A percentile compares a stretch with the other conserved stretches of the same genome.
These are phyloP conservation scores for Solanum chmielewskii DNA, from an alignment of 257 asterid genomes.

Conservation along the genomic window DNA sequence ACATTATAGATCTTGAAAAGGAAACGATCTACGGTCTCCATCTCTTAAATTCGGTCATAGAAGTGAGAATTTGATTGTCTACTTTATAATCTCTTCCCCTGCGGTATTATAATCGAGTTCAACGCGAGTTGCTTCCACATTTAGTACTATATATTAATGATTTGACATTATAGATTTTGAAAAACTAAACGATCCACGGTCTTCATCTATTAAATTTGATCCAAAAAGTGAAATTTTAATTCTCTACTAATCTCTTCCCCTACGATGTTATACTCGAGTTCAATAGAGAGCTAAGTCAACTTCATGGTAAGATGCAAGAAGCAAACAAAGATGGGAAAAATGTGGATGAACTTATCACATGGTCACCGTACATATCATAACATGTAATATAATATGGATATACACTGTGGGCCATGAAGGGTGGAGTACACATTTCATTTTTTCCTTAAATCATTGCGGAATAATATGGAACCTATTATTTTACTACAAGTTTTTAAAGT, in stretches of 20 bases:
- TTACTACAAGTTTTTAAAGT: not conserved
- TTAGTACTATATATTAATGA: not conserved
- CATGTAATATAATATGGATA: not conserved
- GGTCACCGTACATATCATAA: not conserved
- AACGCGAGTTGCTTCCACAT: not conserved
- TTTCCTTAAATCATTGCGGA: not conserved
- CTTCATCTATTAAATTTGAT: not conserved
- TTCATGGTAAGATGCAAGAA: not conserved
- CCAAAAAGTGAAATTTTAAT: not conserved
- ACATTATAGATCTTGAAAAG: not conserved
- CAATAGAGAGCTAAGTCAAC: not conserved
- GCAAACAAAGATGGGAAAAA: not conserved
- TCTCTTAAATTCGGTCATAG: not conserved
- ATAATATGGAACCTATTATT: not conserved
- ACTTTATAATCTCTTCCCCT: not conserved
- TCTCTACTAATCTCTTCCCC: not conserved
- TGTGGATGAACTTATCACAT: not conserved
- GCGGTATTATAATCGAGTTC: not conserved
- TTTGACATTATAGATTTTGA: not conserved
- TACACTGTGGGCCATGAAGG: not conserved
- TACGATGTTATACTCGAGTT: not conserved
- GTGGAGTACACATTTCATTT: not conserved
- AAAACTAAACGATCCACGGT: not conserved
- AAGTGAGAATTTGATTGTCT: not conserved
- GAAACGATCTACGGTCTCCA: not conserved